Base-by-base conservation (phyloP, 2,329 filamentous ascomycete species). In the Graphilbum fragrans region DNA sequence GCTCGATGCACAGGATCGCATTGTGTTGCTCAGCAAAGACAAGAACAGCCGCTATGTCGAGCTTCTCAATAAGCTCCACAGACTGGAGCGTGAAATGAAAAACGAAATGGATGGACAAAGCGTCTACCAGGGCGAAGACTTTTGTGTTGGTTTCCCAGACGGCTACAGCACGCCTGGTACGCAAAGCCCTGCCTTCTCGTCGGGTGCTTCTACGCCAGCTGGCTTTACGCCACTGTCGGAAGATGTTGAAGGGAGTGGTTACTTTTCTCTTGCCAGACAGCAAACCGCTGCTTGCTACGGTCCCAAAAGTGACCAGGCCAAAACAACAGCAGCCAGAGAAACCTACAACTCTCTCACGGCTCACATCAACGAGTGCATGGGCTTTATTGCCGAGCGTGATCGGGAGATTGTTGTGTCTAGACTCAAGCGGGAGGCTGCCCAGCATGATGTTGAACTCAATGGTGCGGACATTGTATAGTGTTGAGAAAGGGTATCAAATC, bases 61-160 rank as follows among this genome's bases (percentile, higher is more conserved):
- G 27, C 33, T 43, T 10, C 23, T 36, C 23, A 43, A 43, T 34
- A 37, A 34, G 20, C 32, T 43, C 5, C 19, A 37, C 33, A 14
- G 37, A 2, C 41, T 43, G 1, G 37, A 43, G 19, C 12, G 19
- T n/a, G 41, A 39, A 14, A 31, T 27, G 17, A 37, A 16, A n/a
- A 11, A 8, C 19, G 27, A 41, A 9, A 17, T 37, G 2, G 27
- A 12, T 12, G 29, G 8, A 14, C 3, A 25, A 3, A 9, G 20
- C 23, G 21, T 12, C n/a, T 9, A 27, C 17, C 7, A 16, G 4
- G n/a, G 21, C 11, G 21, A 27, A 8, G 5, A n/a, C 6, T 27
- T 27, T 27, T 27, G 7, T 12, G 23, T 27, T 12, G 23, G 23
- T 12, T 12, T 27, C 12, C 23, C 23, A 7, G 23, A 12, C 23